phyloP scores from a whole-genome alignment of 2,329 filamentous ascomycete species.

The Neurospora crassa region DNA sequence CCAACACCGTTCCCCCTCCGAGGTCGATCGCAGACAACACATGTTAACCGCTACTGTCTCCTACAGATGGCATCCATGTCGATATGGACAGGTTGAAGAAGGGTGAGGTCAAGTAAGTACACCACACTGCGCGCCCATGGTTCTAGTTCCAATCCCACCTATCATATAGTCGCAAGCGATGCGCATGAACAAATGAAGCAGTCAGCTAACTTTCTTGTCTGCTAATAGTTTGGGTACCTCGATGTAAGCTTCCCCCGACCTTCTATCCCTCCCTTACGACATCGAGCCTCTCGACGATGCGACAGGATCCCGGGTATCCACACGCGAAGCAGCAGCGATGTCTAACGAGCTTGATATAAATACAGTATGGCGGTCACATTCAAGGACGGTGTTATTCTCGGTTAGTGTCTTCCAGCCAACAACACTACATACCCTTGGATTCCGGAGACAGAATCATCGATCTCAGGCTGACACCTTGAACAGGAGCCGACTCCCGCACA shows the following conservation, averaged over 20 bases:
- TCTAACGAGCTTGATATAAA: conserved; percentile 13
- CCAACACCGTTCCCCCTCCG: too few species aligned
- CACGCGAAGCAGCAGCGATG: neutral
- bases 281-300: neutral
- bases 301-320: neutral
- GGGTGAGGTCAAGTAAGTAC: conserved; percentile 89
- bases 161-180: neutral
- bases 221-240: conserved; percentile 77
- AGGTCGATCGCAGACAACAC: neutral
- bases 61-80: conserved; percentile 90
- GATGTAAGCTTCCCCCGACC: conserved; percentile 50
- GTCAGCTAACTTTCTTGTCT: conserved; percentile 23
- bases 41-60: conserved; percentile 16
- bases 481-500: conserved; percentile 89
- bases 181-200: neutral
- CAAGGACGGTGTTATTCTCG: conserved; percentile 93
- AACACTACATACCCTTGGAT: neutral
- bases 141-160: neutral
- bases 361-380: conserved; percentile 96
- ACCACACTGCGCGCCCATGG: neutral
- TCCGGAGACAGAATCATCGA: neutral
- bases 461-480: conserved; percentile 9
- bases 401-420: conserved; percentile 29
- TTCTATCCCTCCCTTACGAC: conserved; percentile 14
- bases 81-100: conserved; percentile 99